Evolutionary conservation across 192 early-diverging fungal genomes (phyloP), one percentile per base, ranked within the genome.

Genomic region (Obelidium mucronatum): DNA sequence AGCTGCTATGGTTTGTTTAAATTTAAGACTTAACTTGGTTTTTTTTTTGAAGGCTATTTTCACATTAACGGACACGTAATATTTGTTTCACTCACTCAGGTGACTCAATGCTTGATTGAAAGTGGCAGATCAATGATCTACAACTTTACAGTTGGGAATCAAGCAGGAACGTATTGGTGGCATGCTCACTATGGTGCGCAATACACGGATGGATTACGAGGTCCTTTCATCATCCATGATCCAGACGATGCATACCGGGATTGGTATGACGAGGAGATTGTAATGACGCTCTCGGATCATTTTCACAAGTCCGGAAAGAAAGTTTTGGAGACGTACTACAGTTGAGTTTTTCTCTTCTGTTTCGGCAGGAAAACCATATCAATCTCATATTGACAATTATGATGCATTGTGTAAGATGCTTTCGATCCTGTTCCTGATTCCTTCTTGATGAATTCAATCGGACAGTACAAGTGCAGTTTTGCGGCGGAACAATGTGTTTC

Each of bases 121-220:
- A 35, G 35, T 40, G 62, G 62, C 8, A 11, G 8, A 26, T 34
- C 62, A 0, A 19, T 91, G 78, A 92, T 91, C 0, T 96, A 96
- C 77, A 83, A 81, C 5, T 90, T 91, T 71, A 80, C 81, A 3
- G 76, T 88, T 52, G 24, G 51, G 22, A 76, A 77, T 51, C 94
- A 95, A 74, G 85, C 86, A 11, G 94, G 94, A 42, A 95, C 93
- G 6, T 94, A 89, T 79, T 96, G 94, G 94, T 89, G 90, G 65
- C 69, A 72, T 56, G 51, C 69, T 30, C 69, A 72, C 37, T 37
- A 54, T 28, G 52, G 24, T 19, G 54, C 69, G n/a, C 69, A 72
- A n/a, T 72, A 72, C 56, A 28, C 91, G 58, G 92, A 96, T 67
- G 94, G 94, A 31, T 80, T 94, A 44, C 85, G 92, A 44, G 85